Conservation (phyloP, 2,329 filamentous ascomycete species). For the Phialophora verrucosa region DNA sequence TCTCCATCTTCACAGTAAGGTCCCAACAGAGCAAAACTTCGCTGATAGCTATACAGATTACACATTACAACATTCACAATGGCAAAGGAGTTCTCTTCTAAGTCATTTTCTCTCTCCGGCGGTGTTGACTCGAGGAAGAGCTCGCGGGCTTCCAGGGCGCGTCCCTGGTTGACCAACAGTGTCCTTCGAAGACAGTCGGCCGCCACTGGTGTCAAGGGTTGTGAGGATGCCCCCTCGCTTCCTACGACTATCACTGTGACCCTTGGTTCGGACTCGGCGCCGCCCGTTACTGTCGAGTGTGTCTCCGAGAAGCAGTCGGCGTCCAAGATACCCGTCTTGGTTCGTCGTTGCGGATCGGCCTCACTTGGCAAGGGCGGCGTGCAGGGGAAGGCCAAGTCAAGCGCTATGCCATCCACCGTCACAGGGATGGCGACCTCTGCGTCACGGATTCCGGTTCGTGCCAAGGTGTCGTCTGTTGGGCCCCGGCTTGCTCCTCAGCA, state of each 20-base stretch:
- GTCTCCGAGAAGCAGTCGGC: constrained; percentile 15
- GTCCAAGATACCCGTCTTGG: constrained; percentile 20
- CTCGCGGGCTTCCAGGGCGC: constrained; percentile 30
- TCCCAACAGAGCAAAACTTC: not conserved
- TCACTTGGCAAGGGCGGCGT: constrained; percentile 22
- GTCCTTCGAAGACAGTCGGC: constrained; percentile 28
- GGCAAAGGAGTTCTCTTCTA: constrained; percentile 13
- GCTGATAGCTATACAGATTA: constrained; percentile 7
- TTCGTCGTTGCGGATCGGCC: constrained; percentile 18
- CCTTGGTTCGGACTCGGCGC: constrained; percentile 22
- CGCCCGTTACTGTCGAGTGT: constrained; percentile 18
- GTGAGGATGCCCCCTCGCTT: constrained; percentile 27
- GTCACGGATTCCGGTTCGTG: constrained; percentile 31
- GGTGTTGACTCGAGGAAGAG: constrained; percentile 26
- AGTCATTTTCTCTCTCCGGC: constrained; percentile 18
- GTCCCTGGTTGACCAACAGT: constrained; percentile 34
- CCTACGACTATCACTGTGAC: constrained; percentile 25
- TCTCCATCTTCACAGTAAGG: constrained; percentile 5
- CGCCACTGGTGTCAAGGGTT: constrained; percentile 19
- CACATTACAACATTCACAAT: constrained; percentile 12
- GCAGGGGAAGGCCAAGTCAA: constrained; percentile 23
- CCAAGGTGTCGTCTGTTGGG: constrained; percentile 19
- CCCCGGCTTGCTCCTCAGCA: constrained; percentile 21
- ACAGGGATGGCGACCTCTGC: constrained; percentile 14
- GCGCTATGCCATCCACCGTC: constrained; percentile 19